Conservation (phyloP, 2,329 filamentous ascomycete species). For the Aspergillus clavatus region DNA sequence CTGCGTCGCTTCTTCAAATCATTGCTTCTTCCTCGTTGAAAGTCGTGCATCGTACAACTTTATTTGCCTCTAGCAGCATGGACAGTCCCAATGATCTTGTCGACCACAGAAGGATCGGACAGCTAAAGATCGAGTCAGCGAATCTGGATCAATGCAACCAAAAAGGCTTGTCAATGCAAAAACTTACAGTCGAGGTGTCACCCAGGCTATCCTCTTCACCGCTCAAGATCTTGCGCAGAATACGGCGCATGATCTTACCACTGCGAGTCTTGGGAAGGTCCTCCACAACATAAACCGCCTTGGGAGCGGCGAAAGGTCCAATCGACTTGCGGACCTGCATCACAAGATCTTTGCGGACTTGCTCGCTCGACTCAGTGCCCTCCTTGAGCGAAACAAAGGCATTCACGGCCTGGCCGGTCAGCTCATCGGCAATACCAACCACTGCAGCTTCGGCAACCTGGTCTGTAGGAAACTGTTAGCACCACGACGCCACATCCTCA, state of each 20-base stretch:
- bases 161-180: constrained; percentile 2
- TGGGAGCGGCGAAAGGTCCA: constrained; percentile 93
- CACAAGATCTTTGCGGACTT: constrained; percentile 86
- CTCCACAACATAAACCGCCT: constrained; percentile 83
- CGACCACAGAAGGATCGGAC: constrained; percentile 82
- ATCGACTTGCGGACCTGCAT: constrained; percentile 96
- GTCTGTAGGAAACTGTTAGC: constrained; percentile 22
- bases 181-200: constrained; percentile 80
- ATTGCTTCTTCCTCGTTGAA: constrained; percentile 3
- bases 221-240: constrained; percentile 93
- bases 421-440: constrained; percentile 85
- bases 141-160: neutral
- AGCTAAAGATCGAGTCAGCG: constrained; percentile 50
- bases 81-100: constrained; percentile 80
- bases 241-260: constrained; percentile 98
- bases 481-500: neutral
- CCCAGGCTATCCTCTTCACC: constrained; percentile 96
- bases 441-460: constrained; percentile 87
- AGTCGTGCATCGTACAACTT: constrained; percentile 6
- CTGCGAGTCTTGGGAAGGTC: constrained; percentile 96
- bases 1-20: constrained; percentile 2
- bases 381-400: constrained; percentile 94
- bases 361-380: constrained; percentile 67
- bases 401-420: constrained; percentile 95
- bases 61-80: constrained; percentile 49